These are phyloP conservation scores for Paracorniculantispora psalliotae DNA, from an alignment of 2,329 filamentous ascomycete genomes.

Conservation along the genomic window DNA sequence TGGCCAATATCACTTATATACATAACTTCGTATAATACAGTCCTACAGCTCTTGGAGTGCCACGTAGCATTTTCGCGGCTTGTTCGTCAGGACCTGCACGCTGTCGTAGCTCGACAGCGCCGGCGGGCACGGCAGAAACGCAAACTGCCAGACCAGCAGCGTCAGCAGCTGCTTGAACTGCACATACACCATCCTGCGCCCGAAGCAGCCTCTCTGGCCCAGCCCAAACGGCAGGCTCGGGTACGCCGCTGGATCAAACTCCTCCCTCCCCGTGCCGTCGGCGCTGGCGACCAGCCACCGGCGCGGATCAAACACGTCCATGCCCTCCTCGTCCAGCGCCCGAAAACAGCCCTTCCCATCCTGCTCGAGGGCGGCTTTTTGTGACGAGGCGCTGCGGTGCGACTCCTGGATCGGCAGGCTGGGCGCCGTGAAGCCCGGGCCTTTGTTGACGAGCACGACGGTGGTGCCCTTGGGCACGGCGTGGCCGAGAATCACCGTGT, in stretches of 20 bases:
- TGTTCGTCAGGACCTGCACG: conserved; percentile 5
- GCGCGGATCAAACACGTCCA: conserved; percentile 13
- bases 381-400: conserved; percentile 3
- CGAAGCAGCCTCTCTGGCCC: conserved; percentile 10
- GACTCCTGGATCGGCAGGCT: neutral
- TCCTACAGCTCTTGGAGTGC: conserved; percentile 1
- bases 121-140: neutral
- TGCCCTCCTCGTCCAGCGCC: conserved; percentile 1
- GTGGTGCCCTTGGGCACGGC: conserved; percentile 25
- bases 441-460: conserved; percentile 19
- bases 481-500: conserved; percentile 25
- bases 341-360: conserved; percentile 7
- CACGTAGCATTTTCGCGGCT: conserved; percentile 8
- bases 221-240: conserved; percentile 4
- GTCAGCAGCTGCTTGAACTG: conserved; percentile 9
- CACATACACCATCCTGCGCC: conserved; percentile 4
- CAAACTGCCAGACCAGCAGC: conserved; percentile 12
- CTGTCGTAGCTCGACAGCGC: conserved; percentile 5
- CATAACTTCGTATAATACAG: neutral
- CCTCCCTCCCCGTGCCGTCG: neutral
- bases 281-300: conserved; percentile 12
- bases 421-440: conserved; percentile 18
- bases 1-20: no score
- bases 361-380: neutral
- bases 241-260: conserved; percentile 5